phyloP scores from a whole-genome alignment of 371 early-diverging fungal genomes.

The Mortierella sp. region DNA sequence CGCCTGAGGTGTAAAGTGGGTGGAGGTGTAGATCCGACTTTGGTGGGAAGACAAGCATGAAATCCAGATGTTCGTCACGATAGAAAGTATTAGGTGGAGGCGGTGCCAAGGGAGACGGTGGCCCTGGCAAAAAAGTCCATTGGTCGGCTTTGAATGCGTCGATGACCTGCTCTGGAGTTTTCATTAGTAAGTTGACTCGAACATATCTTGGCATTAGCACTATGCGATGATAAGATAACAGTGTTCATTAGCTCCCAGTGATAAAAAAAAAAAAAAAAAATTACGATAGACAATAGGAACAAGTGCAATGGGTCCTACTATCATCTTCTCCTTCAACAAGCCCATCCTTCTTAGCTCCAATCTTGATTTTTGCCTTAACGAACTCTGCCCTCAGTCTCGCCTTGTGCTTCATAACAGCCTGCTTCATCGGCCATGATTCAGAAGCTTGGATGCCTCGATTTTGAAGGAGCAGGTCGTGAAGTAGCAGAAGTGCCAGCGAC shows the following conservation, averaged over 20 bases:
- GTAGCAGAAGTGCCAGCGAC: constrained; percentile 70
- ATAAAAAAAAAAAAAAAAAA: neutral
- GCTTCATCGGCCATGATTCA: constrained; percentile 68
- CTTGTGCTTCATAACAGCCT: constrained; percentile 73
- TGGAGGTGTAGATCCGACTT: constrained; percentile 87
- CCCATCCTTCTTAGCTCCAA: constrained; percentile 69
- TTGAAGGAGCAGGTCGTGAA: constrained; percentile 88
- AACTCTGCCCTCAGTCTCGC: constrained; percentile 79
- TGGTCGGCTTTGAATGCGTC: constrained; percentile 69
- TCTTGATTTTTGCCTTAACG: constrained; percentile 76
- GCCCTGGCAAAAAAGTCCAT: constrained; percentile 54
- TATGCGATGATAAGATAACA: constrained; percentile 1
- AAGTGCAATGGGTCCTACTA: constrained; percentile 17
- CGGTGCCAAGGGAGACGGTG: constrained; percentile 46
- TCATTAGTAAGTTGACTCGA: constrained; percentile 78
- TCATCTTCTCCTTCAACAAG: constrained; percentile 68
- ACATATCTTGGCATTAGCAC: constrained; percentile 78
- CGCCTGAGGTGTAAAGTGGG: constrained; percentile 75
- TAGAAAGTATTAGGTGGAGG: constrained; percentile 54
- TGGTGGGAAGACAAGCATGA: constrained; percentile 88
- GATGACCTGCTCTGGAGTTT: constrained; percentile 75
- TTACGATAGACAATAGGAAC: neutral
- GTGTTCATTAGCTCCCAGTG: neutral
- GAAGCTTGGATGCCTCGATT: constrained; percentile 76
- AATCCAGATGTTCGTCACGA: constrained; percentile 79